Evolutionary conservation across 495 filamentous ascomycete genomes (phyloP), one percentile per base, ranked within the genome.

Genomic region (Aspergillus saccharolyticus): DNA sequence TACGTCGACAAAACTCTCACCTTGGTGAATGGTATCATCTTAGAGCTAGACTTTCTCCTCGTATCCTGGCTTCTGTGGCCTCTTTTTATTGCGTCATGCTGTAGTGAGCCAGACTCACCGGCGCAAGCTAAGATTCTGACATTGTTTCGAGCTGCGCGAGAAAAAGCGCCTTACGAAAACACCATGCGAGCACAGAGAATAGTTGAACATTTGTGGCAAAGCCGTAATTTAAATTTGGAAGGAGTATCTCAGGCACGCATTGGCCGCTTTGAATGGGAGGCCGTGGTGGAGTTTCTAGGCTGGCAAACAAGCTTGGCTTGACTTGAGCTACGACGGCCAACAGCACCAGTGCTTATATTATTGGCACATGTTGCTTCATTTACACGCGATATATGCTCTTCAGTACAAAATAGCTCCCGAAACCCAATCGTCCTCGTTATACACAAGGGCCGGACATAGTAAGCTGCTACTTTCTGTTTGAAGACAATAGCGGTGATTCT

Each of bases 401-500:
- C 6, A 39, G 33, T 39, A 2, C 10, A 39, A 39, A 8, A 39
- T 15, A 39, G 12, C 2, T 15, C 33, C 7, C 6, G 33, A 39
- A 12, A 39, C 7, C 14, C 4, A 30, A 4, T 30, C 25, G 25
- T 30, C 10, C 25, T 39, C 25, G 9, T 21, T 42, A 56, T 56
- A 30, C 30, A 39, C 47, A 30, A 42, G n/a, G n/a, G n/a, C n/a
- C n/a, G n/a, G n/a, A n/a, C n/a, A 33, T 8, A 39, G 16, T 39
- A 46, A 53, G 16, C 18, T 46, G 21, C 18, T 46, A 46, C 15
- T 16, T 24, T 46, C n/a, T 10, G 20, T 9, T 48, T 60, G 56
- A n/a, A 60, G 30, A 17, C 53, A 60, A 47, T 52, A 55, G n/a
- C 58, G 52, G 43, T 55, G 56, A 2, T 19, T 22, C 30, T 24